Conservation (phyloP, 106 monocot species). For the Phalaenopsis aphrodite region DNA sequence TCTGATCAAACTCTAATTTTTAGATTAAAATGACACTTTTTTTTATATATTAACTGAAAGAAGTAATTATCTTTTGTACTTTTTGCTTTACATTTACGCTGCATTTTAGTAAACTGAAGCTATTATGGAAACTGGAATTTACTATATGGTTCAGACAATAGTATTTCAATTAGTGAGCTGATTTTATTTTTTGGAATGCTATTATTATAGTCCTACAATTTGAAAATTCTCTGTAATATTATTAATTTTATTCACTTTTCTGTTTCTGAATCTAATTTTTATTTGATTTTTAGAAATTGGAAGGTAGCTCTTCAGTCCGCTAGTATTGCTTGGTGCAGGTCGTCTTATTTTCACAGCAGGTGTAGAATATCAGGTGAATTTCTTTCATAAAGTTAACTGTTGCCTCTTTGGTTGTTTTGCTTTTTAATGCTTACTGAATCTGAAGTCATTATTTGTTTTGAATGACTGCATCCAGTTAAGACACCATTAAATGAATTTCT, state of each 20-base stretch:
- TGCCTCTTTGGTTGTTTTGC: background rate
- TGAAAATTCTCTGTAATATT: background rate
- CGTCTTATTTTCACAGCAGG: constrained; percentile 69
- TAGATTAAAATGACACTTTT: background rate
- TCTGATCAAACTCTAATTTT: background rate
- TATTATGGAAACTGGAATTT: background rate
- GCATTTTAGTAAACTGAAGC: background rate
- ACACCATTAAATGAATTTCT: too few species aligned
- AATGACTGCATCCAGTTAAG: background rate
- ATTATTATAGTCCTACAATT: background rate
- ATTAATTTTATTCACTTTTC: background rate
- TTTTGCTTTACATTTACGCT: background rate
- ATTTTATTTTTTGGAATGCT: background rate
- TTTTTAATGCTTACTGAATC: background rate
- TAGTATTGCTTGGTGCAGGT: constrained; percentile 65
- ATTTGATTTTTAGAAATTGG: constrained; percentile 40
- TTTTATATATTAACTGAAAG: background rate
- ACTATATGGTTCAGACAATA: background rate
- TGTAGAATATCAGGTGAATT: constrained; percentile 86
- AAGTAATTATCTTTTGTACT: background rate
- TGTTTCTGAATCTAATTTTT: constrained; percentile 2
- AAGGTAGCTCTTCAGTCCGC: constrained; percentile 48
- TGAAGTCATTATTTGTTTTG: background rate
- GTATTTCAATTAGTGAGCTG: background rate
- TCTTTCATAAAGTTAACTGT: constrained; percentile 8